Conservation (phyloP, 2,329 filamentous ascomycete species). For the Aspergillus calidoustus region DNA sequence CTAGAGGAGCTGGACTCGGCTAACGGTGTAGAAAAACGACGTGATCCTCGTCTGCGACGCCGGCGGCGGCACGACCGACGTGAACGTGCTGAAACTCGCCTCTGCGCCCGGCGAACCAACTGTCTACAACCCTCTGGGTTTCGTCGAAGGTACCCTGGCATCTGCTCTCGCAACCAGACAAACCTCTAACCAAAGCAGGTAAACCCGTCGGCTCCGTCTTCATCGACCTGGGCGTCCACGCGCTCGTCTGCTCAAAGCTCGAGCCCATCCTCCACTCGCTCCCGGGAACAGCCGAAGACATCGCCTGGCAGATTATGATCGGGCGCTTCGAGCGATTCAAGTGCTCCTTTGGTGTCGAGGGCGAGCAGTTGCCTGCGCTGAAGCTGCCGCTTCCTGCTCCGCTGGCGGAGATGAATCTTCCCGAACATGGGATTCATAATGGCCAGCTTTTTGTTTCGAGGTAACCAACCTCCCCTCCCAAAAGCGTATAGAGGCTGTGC, state of each 20-base stretch:
- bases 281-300: slow-evolving; percentile 21
- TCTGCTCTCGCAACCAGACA: not conserved
- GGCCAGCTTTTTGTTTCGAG: slow-evolving; percentile 37
- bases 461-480: slow-evolving; percentile 20
- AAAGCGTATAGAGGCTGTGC: not conserved
- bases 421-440: slow-evolving; percentile 34
- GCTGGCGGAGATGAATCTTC: slow-evolving; percentile 24
- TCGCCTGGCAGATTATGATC: slow-evolving; percentile 36
- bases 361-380: slow-evolving; percentile 29
- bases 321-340: slow-evolving; percentile 40
- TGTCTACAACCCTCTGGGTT: slow-evolving; percentile 30
- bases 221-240: slow-evolving; percentile 37
- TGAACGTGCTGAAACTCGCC: slow-evolving; percentile 35
- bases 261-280: slow-evolving; percentile 27
- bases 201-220: slow-evolving; percentile 43
- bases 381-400: slow-evolving; percentile 35
- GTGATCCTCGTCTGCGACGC: slow-evolving; percentile 56
- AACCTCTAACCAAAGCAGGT: slow-evolving; percentile 20
- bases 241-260: slow-evolving; percentile 31
- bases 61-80: slow-evolving; percentile 54
- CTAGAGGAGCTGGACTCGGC: not conserved
- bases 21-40: slow-evolving; percentile 41
- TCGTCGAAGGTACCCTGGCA: slow-evolving; percentile 26
- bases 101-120: slow-evolving; percentile 32
- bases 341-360: slow-evolving; percentile 38